Evolutionary conservation across 2,329 filamentous ascomycete genomes (phyloP), one percentile per base, ranked within the genome.

Genomic region (Calonectria honghensis): DNA sequence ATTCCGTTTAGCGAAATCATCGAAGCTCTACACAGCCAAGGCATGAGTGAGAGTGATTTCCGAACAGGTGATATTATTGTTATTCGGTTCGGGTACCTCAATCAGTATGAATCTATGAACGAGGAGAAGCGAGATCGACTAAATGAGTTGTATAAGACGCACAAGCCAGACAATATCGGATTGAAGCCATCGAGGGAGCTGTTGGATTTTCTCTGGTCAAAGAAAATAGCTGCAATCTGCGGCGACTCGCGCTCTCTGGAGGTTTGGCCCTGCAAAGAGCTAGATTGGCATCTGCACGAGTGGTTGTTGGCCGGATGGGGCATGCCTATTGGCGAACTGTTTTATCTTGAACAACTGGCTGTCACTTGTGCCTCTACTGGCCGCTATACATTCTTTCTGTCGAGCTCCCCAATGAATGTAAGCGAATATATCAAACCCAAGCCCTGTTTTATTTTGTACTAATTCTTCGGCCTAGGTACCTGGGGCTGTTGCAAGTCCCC

Each of bases 291-390:
- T 48, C 37, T 83, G 70, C 73, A 89, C 74, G 87, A 89, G 68
- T 87, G 87, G 77, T 80, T 89, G 1, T 81, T 88, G n/a, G 85
- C 86, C 1, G 87, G 86, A 6, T 89, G 87, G 87, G 88, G 88
- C 0, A 81, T 88, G 79, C 87, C 85, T 0, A 83, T 86, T 57
- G 81, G 82, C 68, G 85, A 87, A 54, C 70, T 83, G 9, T 83
- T 83, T 27, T 80, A 85, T 31, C 74, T 84, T 18, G 82, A 84
- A 64, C 79, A 79, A 24, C 70, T 84, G 57, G 79, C 80, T 27
- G 79, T 87, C 84, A 88, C 83, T 0, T 92, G 91, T 82, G 90
- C 89, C 71, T 86, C 87, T 71, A 84, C 86, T 14, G 85, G 83
- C 10, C 41, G 86, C n/a, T 89, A 86, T 82, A 83, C 81, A 0